A percentile compares a stretch with the other conserved stretches of the same genome.
phyloP scores from a whole-genome alignment of 2,329 filamentous ascomycete genomes.

The Alternaria postmessia region DNA sequence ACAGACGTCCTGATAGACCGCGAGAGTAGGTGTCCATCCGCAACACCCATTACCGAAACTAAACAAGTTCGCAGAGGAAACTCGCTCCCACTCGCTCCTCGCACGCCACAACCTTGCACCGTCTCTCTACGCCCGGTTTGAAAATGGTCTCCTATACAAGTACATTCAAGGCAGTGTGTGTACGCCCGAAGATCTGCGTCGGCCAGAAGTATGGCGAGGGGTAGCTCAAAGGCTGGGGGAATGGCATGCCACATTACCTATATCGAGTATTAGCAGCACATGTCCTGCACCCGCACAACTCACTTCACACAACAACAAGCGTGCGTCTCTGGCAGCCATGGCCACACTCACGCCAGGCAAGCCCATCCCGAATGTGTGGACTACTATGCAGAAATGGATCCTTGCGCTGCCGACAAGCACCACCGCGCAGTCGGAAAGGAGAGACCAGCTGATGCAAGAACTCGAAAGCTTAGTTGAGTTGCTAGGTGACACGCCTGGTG shows the following conservation, averaged over 20 bases:
- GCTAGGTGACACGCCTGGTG: conserved; percentile 77
- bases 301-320: conserved; percentile 45
- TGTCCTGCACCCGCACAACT: conserved; percentile 45
- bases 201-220: conserved; percentile 78
- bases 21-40: conserved; percentile 69
- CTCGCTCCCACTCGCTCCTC: conserved; percentile 80
- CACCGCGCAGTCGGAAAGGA: conserved; percentile 71
- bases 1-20: conserved; percentile 96
- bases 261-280: conserved; percentile 58
- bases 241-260: conserved; percentile 83
- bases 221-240: conserved; percentile 85
- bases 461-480: conserved; percentile 73
- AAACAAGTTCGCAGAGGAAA: conserved; percentile 61
- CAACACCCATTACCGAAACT: conserved; percentile 8
- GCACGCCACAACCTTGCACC: conserved; percentile 85
- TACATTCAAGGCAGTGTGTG: conserved; percentile 85
- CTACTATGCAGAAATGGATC: conserved; percentile 96
- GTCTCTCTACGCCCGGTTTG: conserved; percentile 85
- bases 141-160: conserved; percentile 94
- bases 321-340: conserved; percentile 48
- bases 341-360: conserved; percentile 66
- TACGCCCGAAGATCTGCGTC: conserved; percentile 79
- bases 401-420: conserved; percentile 79
- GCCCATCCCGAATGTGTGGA: conserved; percentile 88
- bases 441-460: conserved; percentile 75